phyloP scores from a whole-genome alignment of 1,284 basidiomycete species.

The Apiotrichum porosum region DNA sequence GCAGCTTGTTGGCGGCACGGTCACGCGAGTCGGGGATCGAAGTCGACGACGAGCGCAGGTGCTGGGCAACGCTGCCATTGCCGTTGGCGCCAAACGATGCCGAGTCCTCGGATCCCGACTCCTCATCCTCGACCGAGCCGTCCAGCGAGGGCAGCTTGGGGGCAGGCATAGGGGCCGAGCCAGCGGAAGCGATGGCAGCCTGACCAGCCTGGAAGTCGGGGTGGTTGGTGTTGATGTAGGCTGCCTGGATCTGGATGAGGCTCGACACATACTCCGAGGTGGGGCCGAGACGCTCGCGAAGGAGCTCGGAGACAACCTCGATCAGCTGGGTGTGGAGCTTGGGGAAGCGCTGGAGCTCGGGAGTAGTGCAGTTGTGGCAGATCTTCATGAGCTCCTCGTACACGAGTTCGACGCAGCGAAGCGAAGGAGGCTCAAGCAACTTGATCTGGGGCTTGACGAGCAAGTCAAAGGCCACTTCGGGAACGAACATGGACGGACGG shows the following conservation, averaged over 20 bases:
- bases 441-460: conserved; percentile 99
- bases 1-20: conserved; percentile 16
- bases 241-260: conserved; percentile 93
- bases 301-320: conserved; percentile 93
- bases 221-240: conserved; percentile 88
- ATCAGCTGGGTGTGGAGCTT: conserved; percentile 87
- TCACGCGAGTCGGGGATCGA: conserved; percentile 65
- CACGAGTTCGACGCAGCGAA: conserved; percentile 95
- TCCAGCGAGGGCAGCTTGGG: conserved; percentile 25
- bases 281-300: conserved; percentile 90
- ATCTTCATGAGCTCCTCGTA: conserved; percentile 99
- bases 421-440: conserved; percentile 83
- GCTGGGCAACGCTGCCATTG: conserved; percentile 51
- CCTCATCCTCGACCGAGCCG: conserved; percentile 34
- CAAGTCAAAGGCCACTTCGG: conserved; percentile 94
- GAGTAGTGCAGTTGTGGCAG: conserved; percentile 93
- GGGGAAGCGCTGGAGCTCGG: conserved; percentile 95
- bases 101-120: conserved; percentile 39
- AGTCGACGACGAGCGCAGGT: conserved; percentile 71
- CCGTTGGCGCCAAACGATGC: conserved; percentile 54
- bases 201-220: conserved; percentile 49
- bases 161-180: conserved; percentile 23
- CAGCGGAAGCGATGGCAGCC: conserved; percentile 47
- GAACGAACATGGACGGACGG: conserved; percentile 90
- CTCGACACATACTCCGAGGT: conserved; percentile 95